These are phyloP conservation scores for Phytopythium helicoides DNA, from an alignment of 352 stramenopile species.

Conservation along the genomic window DNA sequence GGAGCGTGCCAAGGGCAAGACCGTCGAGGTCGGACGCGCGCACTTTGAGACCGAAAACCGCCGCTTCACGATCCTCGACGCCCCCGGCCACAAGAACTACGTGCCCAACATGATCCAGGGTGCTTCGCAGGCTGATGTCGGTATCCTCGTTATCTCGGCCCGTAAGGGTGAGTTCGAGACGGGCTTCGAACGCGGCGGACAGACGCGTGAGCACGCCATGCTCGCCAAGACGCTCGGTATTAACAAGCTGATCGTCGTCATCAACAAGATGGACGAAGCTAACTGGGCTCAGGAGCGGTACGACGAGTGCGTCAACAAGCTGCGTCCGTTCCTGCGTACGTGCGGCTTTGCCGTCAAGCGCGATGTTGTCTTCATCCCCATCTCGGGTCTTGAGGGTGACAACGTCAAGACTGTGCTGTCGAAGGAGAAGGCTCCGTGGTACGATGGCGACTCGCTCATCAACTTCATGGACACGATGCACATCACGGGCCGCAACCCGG, in stretches of 20 bases:
- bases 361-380: slow-evolving; percentile 97
- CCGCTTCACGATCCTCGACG: slow-evolving; percentile 98
- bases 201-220: slow-evolving; percentile 98
- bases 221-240: slow-evolving; percentile 99
- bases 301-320: slow-evolving; percentile 92
- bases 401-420: slow-evolving; percentile 94
- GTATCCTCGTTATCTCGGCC: slow-evolving; percentile 96
- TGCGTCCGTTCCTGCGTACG: slow-evolving; percentile 91
- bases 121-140: slow-evolving; percentile 96
- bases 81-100: slow-evolving; percentile 99
- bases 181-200: slow-evolving; percentile 97
- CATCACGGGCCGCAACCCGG: slow-evolving; percentile 88
- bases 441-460: slow-evolving; percentile 94
- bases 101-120: slow-evolving; percentile 99
- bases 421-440: slow-evolving; percentile 87
- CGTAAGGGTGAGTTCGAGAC: slow-evolving; percentile 98
- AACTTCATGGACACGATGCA: slow-evolving; percentile 91
- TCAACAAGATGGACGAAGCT: slow-evolving; percentile 99
- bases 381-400: slow-evolving; percentile 94
- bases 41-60: slow-evolving; percentile 96
- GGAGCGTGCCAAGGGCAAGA: slow-evolving; percentile 93
- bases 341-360: slow-evolving; percentile 98
- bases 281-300: slow-evolving; percentile 93
- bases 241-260: slow-evolving; percentile 97
- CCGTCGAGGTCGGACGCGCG: slow-evolving; percentile 90